A percentile compares a stretch with the other conserved stretches of the same genome.
These are phyloP conservation scores for Leucaena leucocephala DNA, from an alignment of 306 rosid species.

Conservation along the genomic window DNA sequence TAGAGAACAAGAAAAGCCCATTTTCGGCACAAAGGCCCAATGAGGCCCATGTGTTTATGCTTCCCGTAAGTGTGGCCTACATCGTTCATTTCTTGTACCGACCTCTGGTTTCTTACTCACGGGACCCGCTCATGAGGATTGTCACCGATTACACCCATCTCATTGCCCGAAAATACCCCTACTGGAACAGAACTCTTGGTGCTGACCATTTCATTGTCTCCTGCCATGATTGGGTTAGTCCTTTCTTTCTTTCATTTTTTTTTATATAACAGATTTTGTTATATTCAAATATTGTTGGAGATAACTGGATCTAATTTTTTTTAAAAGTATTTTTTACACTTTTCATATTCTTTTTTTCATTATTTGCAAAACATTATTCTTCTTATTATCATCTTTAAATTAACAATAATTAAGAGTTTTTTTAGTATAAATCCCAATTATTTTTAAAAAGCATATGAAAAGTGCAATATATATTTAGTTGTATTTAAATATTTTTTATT, in stretches of 20 bases:
- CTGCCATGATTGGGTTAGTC: constrained; percentile 83
- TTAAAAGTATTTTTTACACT: no score
- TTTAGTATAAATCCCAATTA: not conserved
- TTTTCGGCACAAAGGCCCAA: constrained; percentile 59
- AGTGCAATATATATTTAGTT: no score
- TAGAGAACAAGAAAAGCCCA: constrained; percentile 48
- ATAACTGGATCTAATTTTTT: no score
- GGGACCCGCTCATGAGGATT: constrained; percentile 47
- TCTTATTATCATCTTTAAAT: not conserved
- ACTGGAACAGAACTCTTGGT: constrained; percentile 70
- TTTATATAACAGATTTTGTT: no score
- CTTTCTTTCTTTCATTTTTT: not conserved
- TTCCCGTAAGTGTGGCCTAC: constrained; percentile 59
- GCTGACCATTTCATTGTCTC: constrained; percentile 77
- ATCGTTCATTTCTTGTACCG: constrained; percentile 50
- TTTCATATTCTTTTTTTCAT: no score
- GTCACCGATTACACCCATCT: constrained; percentile 54
- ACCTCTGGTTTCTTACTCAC: constrained; percentile 50
- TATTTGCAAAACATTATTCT: not conserved
- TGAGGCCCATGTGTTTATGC: constrained; percentile 64
- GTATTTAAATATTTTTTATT: no score
- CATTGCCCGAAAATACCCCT: constrained; percentile 51
- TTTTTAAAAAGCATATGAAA: no score
- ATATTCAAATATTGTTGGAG: no score
- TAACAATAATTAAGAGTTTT: not conserved